Percentiles rank a stretch among this genome's conserved stretches.
Evolutionary conservation across 2,329 filamentous ascomycete species (phyloP).

Genomic region (Clathrospora elynae): DNA sequence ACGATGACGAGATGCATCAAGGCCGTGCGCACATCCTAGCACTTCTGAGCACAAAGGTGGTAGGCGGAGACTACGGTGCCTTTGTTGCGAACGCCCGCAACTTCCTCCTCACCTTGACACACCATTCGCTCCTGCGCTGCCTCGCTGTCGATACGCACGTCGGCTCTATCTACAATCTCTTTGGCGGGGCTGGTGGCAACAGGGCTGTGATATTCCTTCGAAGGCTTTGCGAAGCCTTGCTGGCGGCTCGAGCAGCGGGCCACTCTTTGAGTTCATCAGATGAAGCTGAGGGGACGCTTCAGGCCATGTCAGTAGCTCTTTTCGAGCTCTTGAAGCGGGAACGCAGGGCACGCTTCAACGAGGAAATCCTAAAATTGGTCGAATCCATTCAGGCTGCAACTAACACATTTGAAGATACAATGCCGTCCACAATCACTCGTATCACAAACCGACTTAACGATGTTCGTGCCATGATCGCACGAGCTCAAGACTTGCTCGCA

Average conservation of each 20-base stretch:
- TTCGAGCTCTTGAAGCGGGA: slow-evolving; percentile 28
- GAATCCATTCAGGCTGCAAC: slow-evolving; percentile 13
- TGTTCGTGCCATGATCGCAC: slow-evolving; percentile 22
- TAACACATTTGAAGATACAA: slow-evolving; percentile 3
- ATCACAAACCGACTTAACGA: slow-evolving; percentile 10
- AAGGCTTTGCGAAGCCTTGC: slow-evolving; percentile 24
- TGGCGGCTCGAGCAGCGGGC: background rate
- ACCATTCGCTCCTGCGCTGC: slow-evolving; percentile 41
- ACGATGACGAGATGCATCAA: slow-evolving; percentile 29
- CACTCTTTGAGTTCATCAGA: background rate
- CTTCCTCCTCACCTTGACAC: slow-evolving; percentile 42
- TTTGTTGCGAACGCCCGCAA: slow-evolving; percentile 12
- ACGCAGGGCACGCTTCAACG: slow-evolving; percentile 27
- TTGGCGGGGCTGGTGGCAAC: slow-evolving; percentile 40
- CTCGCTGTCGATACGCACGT: slow-evolving; percentile 46
- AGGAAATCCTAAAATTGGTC: slow-evolving; percentile 17
- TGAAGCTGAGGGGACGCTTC: slow-evolving; percentile 8
- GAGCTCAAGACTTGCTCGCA: slow-evolving; percentile 23
- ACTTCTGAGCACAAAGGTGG: slow-evolving; percentile 22
- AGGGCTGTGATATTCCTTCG: slow-evolving; percentile 42
- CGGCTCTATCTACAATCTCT: slow-evolving; percentile 44
- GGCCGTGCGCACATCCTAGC: slow-evolving; percentile 38
- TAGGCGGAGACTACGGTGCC: background rate
- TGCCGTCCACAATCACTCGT: slow-evolving; percentile 1
- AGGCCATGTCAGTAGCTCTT: slow-evolving; percentile 19